A percentile compares a stretch with the other conserved stretches of the same genome.
Evolutionary conservation across 2,329 filamentous ascomycete species (phyloP).

Genomic region (Fusarium nelsonii): DNA sequence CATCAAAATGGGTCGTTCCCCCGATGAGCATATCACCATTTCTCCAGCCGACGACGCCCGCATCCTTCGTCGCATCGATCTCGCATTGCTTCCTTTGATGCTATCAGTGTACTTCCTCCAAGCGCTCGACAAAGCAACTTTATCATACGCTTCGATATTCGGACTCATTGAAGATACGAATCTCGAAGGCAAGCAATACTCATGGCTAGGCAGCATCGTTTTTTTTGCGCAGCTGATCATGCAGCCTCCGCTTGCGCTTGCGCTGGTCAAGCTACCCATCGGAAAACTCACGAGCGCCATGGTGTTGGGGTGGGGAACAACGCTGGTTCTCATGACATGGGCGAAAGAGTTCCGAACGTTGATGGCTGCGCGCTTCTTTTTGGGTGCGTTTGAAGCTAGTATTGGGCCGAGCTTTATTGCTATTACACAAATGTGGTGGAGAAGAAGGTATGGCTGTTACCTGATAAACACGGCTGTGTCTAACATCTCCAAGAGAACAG

Average conservation of each 20-base stretch:
- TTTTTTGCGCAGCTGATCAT: constrained; percentile 71
- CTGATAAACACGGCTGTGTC: neutral
- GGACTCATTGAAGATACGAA: constrained; percentile 70
- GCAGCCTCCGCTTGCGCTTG: constrained; percentile 67
- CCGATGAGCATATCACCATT: constrained; percentile 51
- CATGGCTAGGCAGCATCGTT: constrained; percentile 72
- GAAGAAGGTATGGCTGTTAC: constrained; percentile 55
- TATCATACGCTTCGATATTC: constrained; percentile 73
- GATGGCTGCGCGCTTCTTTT: constrained; percentile 65
- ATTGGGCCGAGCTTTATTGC: constrained; percentile 65
- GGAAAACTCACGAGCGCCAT: constrained; percentile 71
- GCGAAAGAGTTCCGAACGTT: constrained; percentile 63
- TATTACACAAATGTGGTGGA: constrained; percentile 73
- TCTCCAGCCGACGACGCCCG: constrained; percentile 53
- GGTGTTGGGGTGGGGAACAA: constrained; percentile 67
- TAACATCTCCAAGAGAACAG: constrained; percentile 59
- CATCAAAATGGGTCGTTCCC: constrained; percentile 54
- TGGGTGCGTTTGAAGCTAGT: constrained; percentile 68
- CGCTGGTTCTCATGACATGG: constrained; percentile 64
- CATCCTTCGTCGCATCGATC: constrained; percentile 56
- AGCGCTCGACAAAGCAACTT: constrained; percentile 71
- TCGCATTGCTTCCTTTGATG: constrained; percentile 60
- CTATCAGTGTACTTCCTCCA: constrained; percentile 73
- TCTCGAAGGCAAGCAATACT: constrained; percentile 68
- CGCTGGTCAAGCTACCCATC: constrained; percentile 70